phyloP scores from a whole-genome alignment of 148 eudicot species.

The Polygonum aviculare region DNA sequence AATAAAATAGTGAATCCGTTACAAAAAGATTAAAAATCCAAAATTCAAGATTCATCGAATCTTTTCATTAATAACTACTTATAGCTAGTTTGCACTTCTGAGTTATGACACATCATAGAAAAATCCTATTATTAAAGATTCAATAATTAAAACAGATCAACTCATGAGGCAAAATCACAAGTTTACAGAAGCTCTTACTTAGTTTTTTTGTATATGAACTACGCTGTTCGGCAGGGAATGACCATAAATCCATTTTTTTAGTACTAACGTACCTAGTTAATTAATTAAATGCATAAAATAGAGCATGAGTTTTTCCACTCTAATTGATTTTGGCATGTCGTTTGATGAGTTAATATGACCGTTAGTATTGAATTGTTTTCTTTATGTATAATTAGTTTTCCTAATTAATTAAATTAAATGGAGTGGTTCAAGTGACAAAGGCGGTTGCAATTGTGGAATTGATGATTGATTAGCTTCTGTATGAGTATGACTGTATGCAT shows the following conservation, averaged over 20 bases:
- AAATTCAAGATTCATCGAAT: too few species aligned
- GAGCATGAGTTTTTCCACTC: neutral
- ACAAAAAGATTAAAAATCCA: too few species aligned
- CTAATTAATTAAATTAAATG: neutral
- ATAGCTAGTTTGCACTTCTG: too few species aligned
- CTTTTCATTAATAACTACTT: too few species aligned
- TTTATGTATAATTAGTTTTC: neutral
- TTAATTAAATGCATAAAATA: neutral
- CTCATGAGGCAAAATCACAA: too few species aligned
- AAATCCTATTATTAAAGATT: too few species aligned
- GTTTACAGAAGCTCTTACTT: too few species aligned
- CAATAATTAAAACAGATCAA: too few species aligned
- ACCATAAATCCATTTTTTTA: neutral
- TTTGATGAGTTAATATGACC: neutral
- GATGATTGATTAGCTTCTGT: neutral
- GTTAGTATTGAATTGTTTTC: neutral
- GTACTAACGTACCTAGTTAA: neutral
- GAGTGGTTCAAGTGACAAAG: neutral
- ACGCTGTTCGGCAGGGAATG: neutral
- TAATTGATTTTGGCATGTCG: constrained; percentile 1
- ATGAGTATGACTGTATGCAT: too few species aligned
- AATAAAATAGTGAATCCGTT: too few species aligned
- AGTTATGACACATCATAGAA: too few species aligned
- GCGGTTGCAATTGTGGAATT: neutral
- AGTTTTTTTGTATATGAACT: too few species aligned